phyloP scores from a whole-genome alignment of 1,284 basidiomycete genomes.

The Rhodotorula sp. region DNA sequence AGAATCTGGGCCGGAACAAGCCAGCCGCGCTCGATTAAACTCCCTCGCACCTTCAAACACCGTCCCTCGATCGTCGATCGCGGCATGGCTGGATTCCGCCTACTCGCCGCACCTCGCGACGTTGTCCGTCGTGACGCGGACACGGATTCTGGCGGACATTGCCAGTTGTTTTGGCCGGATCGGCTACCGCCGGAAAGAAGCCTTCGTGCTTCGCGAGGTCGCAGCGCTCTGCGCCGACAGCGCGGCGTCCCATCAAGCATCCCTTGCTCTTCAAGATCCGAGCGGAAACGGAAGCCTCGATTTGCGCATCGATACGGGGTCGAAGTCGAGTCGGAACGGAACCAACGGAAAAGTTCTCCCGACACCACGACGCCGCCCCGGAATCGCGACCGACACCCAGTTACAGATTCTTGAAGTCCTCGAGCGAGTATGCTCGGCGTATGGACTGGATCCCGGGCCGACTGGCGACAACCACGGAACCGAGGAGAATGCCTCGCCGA shows the following conservation, averaged over 20 bases:
- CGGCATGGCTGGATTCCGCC: slow-evolving; percentile 26
- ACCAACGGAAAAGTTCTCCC: too few species aligned
- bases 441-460: slow-evolving; percentile 60
- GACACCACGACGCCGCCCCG: too few species aligned
- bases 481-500: too few species aligned
- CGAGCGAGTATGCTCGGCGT: slow-evolving; percentile 67
- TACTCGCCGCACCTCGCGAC: slow-evolving; percentile 32
- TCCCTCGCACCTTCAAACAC: slow-evolving; percentile 33
- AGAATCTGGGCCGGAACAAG: slow-evolving; percentile 1
- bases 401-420: slow-evolving; percentile 62
- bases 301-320: not conserved
- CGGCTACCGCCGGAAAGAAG: slow-evolving; percentile 79
- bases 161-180: slow-evolving; percentile 72
- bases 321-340: too few species aligned
- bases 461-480: too few species aligned
- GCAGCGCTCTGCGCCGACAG: slow-evolving; percentile 39
- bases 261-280: not conserved
- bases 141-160: slow-evolving; percentile 65
- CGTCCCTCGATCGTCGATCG: slow-evolving; percentile 36
- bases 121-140: slow-evolving; percentile 69
- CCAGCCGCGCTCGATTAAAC: slow-evolving; percentile 8
- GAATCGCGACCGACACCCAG: too few species aligned
- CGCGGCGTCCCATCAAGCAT: not conserved
- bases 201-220: slow-evolving; percentile 71
- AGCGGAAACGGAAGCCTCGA: not conserved